phyloP scores from a whole-genome alignment of 140 eudicot species.

The Flaveria floridana region DNA sequence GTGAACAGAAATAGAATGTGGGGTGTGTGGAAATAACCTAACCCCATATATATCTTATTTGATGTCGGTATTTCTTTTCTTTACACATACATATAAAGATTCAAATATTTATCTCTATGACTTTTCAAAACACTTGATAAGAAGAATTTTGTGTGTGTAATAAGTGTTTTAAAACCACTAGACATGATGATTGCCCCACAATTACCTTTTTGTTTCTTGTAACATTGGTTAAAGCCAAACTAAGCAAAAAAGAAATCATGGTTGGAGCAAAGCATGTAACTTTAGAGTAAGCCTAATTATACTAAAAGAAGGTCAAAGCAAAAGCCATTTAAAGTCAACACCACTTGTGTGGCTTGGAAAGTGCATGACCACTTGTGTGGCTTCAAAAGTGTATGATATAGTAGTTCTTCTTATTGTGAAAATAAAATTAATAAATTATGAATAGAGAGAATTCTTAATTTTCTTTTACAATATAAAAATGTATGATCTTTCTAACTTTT shows the following conservation, averaged over 20 bases:
- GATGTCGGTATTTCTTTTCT: not conserved
- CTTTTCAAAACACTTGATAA: not conserved
- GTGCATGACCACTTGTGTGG: slow-evolving; percentile 32
- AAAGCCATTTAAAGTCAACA: slow-evolving; percentile 28
- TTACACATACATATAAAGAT: not conserved
- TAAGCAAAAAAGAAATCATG: slow-evolving; percentile 25
- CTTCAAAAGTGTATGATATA: slow-evolving; percentile 12
- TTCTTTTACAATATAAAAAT: not conserved
- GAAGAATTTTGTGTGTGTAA: slow-evolving; percentile 14
- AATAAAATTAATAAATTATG: not conserved
- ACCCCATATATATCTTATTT: not conserved
- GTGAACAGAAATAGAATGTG: not conserved
- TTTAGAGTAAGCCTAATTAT: slow-evolving; percentile 34
- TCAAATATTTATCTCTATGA: not conserved
- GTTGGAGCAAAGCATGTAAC: slow-evolving; percentile 37
- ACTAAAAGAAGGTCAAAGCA: slow-evolving; percentile 34
- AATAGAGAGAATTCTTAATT: not conserved
- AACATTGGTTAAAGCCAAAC: slow-evolving; percentile 30
- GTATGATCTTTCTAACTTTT: not conserved
- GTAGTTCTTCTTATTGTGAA: slow-evolving; percentile 12
- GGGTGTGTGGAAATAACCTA: not conserved
- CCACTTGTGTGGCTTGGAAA: slow-evolving; percentile 34
- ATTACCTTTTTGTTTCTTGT: slow-evolving; percentile 18
- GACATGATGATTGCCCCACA: slow-evolving; percentile 35
- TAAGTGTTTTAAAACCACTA: slow-evolving; percentile 30